phyloP scores from a whole-genome alignment of 371 early-diverging fungal species.

The Mucor plumbeus region DNA sequence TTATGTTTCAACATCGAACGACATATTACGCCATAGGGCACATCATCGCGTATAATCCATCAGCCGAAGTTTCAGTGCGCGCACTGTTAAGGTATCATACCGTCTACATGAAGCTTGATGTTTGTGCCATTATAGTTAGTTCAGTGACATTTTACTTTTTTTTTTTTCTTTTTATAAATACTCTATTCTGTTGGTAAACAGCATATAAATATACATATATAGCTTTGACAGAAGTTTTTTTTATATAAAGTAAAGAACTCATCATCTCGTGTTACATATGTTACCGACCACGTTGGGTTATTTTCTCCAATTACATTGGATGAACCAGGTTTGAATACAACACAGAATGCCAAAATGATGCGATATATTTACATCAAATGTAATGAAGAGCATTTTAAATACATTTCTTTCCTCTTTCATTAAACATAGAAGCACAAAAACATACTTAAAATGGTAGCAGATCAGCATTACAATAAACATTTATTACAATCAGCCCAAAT shows the following conservation, averaged over 20 bases:
- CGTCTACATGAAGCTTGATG: background rate
- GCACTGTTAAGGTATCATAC: background rate
- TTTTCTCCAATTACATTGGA: background rate
- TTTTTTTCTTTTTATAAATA: background rate
- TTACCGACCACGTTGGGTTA: background rate
- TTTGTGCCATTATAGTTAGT: no score
- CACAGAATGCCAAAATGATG: background rate
- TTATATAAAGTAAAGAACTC: background rate
- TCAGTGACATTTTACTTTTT: no score
- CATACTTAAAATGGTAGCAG: background rate
- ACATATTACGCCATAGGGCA: background rate
- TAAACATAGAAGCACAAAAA: background rate
- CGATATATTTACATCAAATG: background rate
- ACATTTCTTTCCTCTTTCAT: background rate
- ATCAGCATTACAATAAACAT: background rate
- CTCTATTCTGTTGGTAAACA: background rate
- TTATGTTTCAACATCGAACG: no score
- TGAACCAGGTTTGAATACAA: background rate
- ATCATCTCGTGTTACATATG: background rate
- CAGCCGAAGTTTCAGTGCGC: background rate
- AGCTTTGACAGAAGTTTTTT: background rate
- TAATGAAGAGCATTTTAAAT: background rate
- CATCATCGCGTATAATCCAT: background rate
- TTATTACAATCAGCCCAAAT: background rate
- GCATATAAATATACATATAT: background rate